Evolutionary conservation across 306 rosid genomes (phyloP).

Genomic region (Fragaria vesca): DNA sequence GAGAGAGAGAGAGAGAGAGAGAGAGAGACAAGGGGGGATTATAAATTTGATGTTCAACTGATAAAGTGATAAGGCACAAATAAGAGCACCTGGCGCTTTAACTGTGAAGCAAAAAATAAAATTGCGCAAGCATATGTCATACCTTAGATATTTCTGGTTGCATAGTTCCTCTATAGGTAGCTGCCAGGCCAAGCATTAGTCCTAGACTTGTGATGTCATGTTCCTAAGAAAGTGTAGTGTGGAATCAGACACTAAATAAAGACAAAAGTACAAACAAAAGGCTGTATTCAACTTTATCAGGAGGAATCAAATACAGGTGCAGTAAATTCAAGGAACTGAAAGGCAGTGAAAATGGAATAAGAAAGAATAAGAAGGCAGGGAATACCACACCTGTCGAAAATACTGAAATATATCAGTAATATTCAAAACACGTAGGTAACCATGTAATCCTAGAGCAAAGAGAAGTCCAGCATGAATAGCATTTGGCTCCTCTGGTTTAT

Average conservation of each 20-base stretch:
- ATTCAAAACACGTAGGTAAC: slow-evolving; percentile 68
- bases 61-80: background rate
- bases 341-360: slow-evolving; percentile 15
- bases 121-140: slow-evolving; percentile 17
- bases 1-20: background rate
- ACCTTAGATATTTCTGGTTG: slow-evolving; percentile 93
- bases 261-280: background rate
- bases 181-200: slow-evolving; percentile 93
- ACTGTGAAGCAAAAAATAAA: background rate
- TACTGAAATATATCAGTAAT: slow-evolving; percentile 90
- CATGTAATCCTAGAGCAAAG: slow-evolving; percentile 90
- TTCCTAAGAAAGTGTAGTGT: slow-evolving; percentile 50
- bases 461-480: slow-evolving; percentile 96
- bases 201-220: slow-evolving; percentile 95
- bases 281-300: background rate
- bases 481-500: slow-evolving; percentile 83
- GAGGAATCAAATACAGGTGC: background rate
- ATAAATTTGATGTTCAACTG: background rate
- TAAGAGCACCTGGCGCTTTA: background rate
- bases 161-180: slow-evolving; percentile 94
- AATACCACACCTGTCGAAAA: slow-evolving; percentile 57
- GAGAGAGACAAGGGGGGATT: too few species aligned
- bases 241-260: background rate
- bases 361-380: slow-evolving; percentile 14
- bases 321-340: background rate